These are phyloP conservation scores for Hymenoscyphus occultus DNA, from an alignment of 2,329 filamentous ascomycete genomes.

Conservation along the genomic window DNA sequence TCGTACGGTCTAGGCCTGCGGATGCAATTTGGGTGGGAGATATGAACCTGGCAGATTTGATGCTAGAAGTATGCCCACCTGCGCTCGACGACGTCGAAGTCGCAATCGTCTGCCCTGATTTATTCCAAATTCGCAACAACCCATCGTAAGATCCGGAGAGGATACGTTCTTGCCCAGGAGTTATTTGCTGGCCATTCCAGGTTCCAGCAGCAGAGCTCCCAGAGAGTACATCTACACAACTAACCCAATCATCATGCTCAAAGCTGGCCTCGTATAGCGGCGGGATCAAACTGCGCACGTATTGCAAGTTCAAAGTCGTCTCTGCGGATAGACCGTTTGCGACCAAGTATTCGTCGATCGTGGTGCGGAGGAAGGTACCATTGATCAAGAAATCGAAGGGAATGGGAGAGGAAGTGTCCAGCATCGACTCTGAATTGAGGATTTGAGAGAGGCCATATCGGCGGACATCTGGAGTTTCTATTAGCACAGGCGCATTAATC, in stretches of 20 bases:
- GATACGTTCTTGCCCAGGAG: conserved; percentile 64
- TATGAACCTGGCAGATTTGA: conserved; percentile 83
- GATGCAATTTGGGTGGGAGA: conserved; percentile 77
- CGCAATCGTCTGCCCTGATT: conserved; percentile 79
- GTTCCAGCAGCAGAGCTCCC: conserved; percentile 57
- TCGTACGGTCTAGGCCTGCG: conserved; percentile 76
- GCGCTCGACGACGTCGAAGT: conserved; percentile 64
- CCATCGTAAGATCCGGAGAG: conserved; percentile 95
- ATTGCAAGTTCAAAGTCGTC: conserved; percentile 83
- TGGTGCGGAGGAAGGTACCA: conserved; percentile 84
- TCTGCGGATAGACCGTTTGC: conserved; percentile 85
- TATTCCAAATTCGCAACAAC: conserved; percentile 83
- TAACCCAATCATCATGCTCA: conserved; percentile 97
- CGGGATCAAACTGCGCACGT: conserved; percentile 86
- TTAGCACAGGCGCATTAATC: conserved; percentile 9
- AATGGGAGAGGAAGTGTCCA: conserved; percentile 61
- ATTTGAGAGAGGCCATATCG: conserved; percentile 69
- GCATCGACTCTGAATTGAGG: conserved; percentile 70
- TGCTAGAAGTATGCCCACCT: conserved; percentile 71
- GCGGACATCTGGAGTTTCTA: conserved; percentile 53
- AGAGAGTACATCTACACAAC: conserved; percentile 78
- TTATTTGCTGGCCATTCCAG: conserved; percentile 51
- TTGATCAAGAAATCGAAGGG: conserved; percentile 96
- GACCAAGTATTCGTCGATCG: conserved; percentile 85
- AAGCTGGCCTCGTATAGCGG: conserved; percentile 88